Conservation (phyloP, 1,284 basidiomycete genomes). For the Farysia itapuensis region DNA sequence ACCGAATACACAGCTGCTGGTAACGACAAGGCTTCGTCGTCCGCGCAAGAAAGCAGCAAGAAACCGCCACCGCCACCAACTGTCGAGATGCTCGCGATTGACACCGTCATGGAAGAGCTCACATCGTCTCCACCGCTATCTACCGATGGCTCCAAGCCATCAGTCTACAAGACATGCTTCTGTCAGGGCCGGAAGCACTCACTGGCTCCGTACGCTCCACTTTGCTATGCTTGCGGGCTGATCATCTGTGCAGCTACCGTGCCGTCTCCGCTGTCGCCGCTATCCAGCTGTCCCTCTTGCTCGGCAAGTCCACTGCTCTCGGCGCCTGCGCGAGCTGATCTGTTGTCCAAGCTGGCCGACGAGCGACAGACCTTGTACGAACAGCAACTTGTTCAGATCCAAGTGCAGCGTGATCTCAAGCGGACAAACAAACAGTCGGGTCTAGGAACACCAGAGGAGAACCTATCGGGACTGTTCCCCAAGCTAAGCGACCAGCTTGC, state of each 20-base stretch:
- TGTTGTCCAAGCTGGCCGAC: conserved; percentile 17
- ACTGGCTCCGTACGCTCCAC: conserved; percentile 23
- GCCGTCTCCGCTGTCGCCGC: conserved; percentile 20
- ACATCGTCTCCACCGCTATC: conserved; percentile 1
- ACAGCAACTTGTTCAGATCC: conserved; percentile 30
- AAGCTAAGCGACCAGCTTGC: conserved; percentile 13
- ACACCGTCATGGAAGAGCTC: conserved; percentile 32
- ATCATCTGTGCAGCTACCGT: conserved; percentile 27
- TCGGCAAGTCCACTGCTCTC: conserved; percentile 16
- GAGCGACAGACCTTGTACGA: conserved; percentile 26
- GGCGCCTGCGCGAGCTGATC: conserved; percentile 14
- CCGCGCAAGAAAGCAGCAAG: conserved; percentile 1
- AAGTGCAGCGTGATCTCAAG: conserved; percentile 22
- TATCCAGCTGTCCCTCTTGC: conserved; percentile 26
- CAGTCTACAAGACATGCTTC: conserved; percentile 23
- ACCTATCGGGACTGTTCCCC: conserved; percentile 22
- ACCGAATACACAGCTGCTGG: background rate
- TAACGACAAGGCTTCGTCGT: background rate
- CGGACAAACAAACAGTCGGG: conserved; percentile 15
- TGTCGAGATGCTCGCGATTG: conserved; percentile 31
- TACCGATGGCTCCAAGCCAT: background rate
- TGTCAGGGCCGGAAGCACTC: conserved; percentile 31
- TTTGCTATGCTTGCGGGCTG: conserved; percentile 33
- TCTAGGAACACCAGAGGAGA: conserved; percentile 5
- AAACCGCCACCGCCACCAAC: conserved; percentile 22